These are phyloP conservation scores for Saccharomycopsis sp. DNA, from an alignment of 805 yeast species.

Conservation along the genomic window DNA sequence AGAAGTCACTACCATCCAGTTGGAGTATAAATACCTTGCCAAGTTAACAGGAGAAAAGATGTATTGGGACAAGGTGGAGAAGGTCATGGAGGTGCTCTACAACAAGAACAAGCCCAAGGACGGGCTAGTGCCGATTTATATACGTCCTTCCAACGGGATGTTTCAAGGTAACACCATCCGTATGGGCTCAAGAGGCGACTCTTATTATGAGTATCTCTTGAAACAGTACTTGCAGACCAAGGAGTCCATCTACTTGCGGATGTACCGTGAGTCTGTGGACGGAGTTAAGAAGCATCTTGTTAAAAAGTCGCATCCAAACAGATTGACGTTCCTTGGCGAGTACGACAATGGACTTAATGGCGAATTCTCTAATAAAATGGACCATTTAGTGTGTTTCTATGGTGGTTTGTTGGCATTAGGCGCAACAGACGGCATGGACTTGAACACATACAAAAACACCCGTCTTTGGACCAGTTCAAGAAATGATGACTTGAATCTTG, in stretches of 20 bases:
- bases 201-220: constrained; percentile 82
- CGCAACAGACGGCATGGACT: constrained; percentile 69
- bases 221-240: constrained; percentile 80
- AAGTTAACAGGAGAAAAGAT: constrained; percentile 69
- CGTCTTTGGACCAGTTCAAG: constrained; percentile 51
- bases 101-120: constrained; percentile 47
- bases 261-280: constrained; percentile 70
- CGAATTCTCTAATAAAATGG: constrained; percentile 68
- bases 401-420: constrained; percentile 88
- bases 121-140: constrained; percentile 79
- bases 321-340: constrained; percentile 71
- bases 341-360: constrained; percentile 61
- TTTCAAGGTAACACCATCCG: constrained; percentile 63
- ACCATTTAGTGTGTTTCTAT: constrained; percentile 85
- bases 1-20: constrained; percentile 79
- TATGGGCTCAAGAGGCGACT: constrained; percentile 88
- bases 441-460: constrained; percentile 46
- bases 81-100: constrained; percentile 65
- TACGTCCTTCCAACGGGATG: constrained; percentile 67
- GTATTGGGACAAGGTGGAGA: constrained; percentile 76
- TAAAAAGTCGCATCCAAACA: constrained; percentile 52
- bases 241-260: constrained; percentile 54
- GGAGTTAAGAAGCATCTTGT: constrained; percentile 71
- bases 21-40: constrained; percentile 80
- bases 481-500: constrained; percentile 62